phyloP scores from a whole-genome alignment of 1,284 basidiomycete genomes.

The Fomes fomentarius region DNA sequence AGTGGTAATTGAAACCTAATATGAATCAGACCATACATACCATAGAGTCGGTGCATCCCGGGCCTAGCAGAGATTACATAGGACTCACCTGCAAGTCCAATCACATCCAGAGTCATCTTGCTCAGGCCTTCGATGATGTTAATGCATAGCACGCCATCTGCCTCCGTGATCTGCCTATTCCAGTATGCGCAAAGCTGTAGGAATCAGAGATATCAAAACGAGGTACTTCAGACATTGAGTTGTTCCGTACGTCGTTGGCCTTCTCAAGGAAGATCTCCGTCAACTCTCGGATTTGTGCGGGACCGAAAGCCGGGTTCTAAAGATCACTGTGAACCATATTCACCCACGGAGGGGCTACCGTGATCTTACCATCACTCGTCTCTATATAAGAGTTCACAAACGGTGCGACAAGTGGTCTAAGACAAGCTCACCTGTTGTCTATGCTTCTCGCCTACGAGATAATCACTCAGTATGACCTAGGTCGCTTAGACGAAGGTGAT shows the following conservation, averaged over 20 bases:
- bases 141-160: slow-evolving; percentile 19
- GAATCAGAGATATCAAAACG: too few relatives aligned
- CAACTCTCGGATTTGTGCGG: slow-evolving; percentile 54
- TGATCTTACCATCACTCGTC: neutral
- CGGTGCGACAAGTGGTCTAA: too few relatives aligned
- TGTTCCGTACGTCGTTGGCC: slow-evolving; percentile 43
- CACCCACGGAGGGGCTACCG: too few relatives aligned
- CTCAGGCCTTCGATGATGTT: slow-evolving; percentile 47
- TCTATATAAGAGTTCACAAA: too few relatives aligned
- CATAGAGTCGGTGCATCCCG: too few relatives aligned
- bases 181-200: slow-evolving; percentile 35
- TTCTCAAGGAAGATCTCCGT: slow-evolving; percentile 59
- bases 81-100: slow-evolving; percentile 47
- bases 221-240: neutral
- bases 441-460: slow-evolving; percentile 14
- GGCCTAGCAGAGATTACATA: too few relatives aligned
- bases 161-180: slow-evolving; percentile 15
- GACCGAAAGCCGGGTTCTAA: slow-evolving; percentile 63
- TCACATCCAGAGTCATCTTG: slow-evolving; percentile 52
- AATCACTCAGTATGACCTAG: too few relatives aligned
- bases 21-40: too few relatives aligned
- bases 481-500: too few relatives aligned
- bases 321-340: neutral
- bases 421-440: slow-evolving; percentile 11
- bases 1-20: slow-evolving; percentile 55